These are phyloP conservation scores for Tetrahymena elliotti DNA, from an alignment of 73 alveolate species.

Conservation along the genomic window DNA sequence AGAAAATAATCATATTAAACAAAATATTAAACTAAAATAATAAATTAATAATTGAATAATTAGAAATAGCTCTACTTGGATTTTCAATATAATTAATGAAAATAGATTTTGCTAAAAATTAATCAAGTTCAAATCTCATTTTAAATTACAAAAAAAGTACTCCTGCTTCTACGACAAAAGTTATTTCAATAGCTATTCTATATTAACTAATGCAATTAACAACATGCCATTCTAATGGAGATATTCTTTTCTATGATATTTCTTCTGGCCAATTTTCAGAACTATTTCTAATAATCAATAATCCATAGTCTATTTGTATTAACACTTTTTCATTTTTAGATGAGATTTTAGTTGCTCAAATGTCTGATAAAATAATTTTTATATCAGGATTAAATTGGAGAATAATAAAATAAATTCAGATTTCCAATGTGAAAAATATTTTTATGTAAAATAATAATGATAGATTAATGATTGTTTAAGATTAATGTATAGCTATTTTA, in stretches of 20 bases:
- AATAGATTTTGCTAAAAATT: neutral
- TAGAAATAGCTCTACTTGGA: neutral
- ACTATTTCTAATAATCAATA: neutral
- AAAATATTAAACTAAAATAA: too few species aligned
- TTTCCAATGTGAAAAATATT: neutral
- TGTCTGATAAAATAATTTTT: neutral
- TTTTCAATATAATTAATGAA: neutral
- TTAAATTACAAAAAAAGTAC: neutral
- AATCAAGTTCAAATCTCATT: neutral
- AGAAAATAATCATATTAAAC: too few species aligned
- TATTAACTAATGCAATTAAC: neutral
- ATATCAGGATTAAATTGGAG: neutral
- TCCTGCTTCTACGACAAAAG: neutral
- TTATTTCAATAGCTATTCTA: neutral
- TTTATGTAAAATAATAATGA: neutral
- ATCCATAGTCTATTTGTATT: neutral
- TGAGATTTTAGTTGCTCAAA: neutral
- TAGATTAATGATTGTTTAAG: neutral
- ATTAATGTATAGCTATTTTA: neutral
- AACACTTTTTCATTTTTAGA: neutral
- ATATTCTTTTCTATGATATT: neutral
- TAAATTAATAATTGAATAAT: neutral
- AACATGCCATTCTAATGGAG: neutral
- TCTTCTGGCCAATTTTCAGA: neutral
- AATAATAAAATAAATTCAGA: neutral